Evolutionary conservation across 352 stramenopile genomes (phyloP).

Genomic region (Pelagophyceae sp.): DNA sequence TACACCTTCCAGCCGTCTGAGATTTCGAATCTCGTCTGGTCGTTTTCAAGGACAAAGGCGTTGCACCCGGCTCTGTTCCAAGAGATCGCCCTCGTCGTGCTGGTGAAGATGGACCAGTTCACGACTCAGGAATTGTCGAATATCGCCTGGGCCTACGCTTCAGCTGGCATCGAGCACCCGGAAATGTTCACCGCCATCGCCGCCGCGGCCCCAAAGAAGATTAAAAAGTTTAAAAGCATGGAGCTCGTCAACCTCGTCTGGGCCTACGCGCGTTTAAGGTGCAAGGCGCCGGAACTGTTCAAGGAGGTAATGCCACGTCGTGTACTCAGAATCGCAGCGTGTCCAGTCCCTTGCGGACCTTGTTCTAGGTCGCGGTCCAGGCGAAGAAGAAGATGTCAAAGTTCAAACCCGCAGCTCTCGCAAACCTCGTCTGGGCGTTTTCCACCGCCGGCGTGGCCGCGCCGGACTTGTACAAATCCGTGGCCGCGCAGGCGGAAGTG

Average conservation of each 20-base stretch:
- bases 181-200: neutral
- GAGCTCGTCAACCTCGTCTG: neutral
- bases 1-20: too few relatives aligned
- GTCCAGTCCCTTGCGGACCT: neutral
- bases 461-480: neutral
- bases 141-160: neutral
- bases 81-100: too few relatives aligned
- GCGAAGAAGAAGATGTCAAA: neutral
- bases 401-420: neutral
- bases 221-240: neutral
- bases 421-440: slow-evolving; percentile 2
- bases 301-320: too few relatives aligned
- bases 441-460: neutral
- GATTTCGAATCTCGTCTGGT: too few relatives aligned
- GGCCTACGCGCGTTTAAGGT: neutral
- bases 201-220: neutral
- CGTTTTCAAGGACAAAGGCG: too few relatives aligned
- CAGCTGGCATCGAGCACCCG: neutral
- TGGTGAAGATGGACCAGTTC: slow-evolving; percentile 1
- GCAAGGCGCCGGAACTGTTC: too few relatives aligned
- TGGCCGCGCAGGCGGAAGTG: neutral
- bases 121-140: neutral
- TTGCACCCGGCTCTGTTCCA: too few relatives aligned
- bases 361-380: neutral
- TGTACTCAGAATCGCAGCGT: too few relatives aligned